Evolutionary conservation across 371 early-diverging fungal genomes (phyloP), one percentile per base, ranked within the genome.

Genomic region (Mortierella sp.): DNA sequence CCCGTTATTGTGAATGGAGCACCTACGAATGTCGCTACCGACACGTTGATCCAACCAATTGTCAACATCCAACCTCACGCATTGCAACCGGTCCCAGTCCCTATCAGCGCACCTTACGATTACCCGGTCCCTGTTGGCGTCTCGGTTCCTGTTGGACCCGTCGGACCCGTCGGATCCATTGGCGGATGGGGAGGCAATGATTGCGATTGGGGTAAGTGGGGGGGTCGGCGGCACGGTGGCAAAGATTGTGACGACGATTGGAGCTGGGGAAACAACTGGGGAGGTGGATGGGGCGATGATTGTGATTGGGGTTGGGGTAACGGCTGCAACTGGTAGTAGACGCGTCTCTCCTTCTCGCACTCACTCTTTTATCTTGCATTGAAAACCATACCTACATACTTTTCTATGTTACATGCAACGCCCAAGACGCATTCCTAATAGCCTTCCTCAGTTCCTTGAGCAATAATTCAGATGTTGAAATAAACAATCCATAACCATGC

Each of bases 101-200:
- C 86, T 16, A 77, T 82, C 19, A 81, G 79, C 31, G 6, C 55
- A 9, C 77, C 82, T 0, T 86, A 86, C 37, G 21, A 70, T 21
- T 70, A 69, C 16, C 86, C 82, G 11, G 86, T 86, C n/a, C 86
- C 86, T 10, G 79, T 82, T 8, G 74, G 82, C 3, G 78, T 82
- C 13, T 50, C 82, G 11, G 72, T 74, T 0, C 78, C 86, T 1
- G 46, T 72, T 31, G 19, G 50, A 46, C 67, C 53, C 16, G 26
- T 34, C n/a, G 77, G 72, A 0, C 48, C 13, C 26, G 55, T 34
- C 16, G 26, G 57, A n/a, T n/a, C n/a, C 3, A 50, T 40, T 19
- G 50, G 71, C 3, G 70, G 72, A 13, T n/a, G 51, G 28, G 50
- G 31, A 19, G 69, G 57, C 2, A 0, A 14, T 14, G 55, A 71